A percentile compares a stretch with the other conserved stretches of the same genome.
These are phyloP conservation scores for Ophiostoma tasmaniense DNA, from an alignment of 2,329 filamentous ascomycete genomes.

Conservation along the genomic window DNA sequence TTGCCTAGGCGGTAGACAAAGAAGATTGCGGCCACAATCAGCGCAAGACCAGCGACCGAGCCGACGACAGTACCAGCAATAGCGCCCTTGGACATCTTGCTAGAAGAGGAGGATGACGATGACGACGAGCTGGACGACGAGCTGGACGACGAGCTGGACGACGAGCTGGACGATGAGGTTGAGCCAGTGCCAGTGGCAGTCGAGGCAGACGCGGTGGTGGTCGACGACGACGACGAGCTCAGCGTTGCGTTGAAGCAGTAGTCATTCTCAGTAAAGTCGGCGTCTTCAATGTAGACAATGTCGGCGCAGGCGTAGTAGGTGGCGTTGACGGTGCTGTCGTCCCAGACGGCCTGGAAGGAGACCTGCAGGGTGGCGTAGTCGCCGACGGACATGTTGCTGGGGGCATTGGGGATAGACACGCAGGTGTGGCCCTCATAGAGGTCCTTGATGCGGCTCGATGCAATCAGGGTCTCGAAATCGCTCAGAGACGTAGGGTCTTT, in stretches of 20 bases:
- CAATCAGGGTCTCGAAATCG: slow-evolving; percentile 27
- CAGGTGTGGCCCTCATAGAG: slow-evolving; percentile 31
- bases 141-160: background rate
- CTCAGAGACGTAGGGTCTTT: slow-evolving; percentile 16
- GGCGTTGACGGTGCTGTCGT: background rate
- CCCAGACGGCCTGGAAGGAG: background rate
- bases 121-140: background rate
- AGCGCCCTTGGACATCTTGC: background rate
- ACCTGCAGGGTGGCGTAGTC: background rate
- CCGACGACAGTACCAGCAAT: background rate
- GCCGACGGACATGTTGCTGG: background rate
- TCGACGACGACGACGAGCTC: background rate
- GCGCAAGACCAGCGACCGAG: background rate
- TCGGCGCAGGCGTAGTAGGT: background rate
- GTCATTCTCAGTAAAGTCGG: background rate
- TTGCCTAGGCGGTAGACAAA: slow-evolving; percentile 15
- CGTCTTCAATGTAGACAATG: background rate
- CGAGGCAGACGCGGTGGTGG: background rate
- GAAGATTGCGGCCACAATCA: slow-evolving; percentile 1
- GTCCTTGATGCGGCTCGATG: slow-evolving; percentile 22
- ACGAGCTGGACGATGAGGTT: background rate
- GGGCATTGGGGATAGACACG: slow-evolving; percentile 24
- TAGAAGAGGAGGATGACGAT: background rate
- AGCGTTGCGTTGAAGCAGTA: background rate
- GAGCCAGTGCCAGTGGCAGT: background rate